phyloP scores from a whole-genome alignment of 805 yeast genomes.

The Wickerhamomyces strasburgensis region DNA sequence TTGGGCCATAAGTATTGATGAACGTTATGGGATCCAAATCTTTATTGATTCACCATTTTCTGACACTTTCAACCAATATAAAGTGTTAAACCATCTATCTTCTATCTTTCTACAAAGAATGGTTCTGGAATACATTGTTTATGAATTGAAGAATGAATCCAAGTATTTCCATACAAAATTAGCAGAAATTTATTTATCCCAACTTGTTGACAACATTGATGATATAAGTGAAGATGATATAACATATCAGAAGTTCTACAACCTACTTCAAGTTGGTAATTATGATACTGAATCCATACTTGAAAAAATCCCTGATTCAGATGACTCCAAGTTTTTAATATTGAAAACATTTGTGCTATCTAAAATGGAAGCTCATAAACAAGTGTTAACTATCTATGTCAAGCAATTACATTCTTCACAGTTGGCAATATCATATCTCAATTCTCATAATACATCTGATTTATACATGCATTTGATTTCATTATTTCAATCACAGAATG shows the following conservation, averaged over 20 bases:
- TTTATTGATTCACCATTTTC: slow-evolving; percentile 63
- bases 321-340: slow-evolving; percentile 22
- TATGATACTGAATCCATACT: slow-evolving; percentile 24
- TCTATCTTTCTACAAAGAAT: slow-evolving; percentile 28
- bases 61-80: slow-evolving; percentile 47
- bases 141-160: slow-evolving; percentile 33
- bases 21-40: slow-evolving; percentile 38
- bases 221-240: slow-evolving; percentile 6
- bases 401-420: slow-evolving; percentile 50
- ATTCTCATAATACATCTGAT: slow-evolving; percentile 31
- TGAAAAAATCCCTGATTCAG: slow-evolving; percentile 24
- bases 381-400: slow-evolving; percentile 58
- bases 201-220: slow-evolving; percentile 20
- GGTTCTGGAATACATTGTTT: slow-evolving; percentile 51
- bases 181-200: slow-evolving; percentile 37
- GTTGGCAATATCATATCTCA: slow-evolving; percentile 46
- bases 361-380: slow-evolving; percentile 54
- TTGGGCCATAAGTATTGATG: slow-evolving; percentile 42
- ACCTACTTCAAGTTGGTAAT: slow-evolving; percentile 29
- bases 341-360: slow-evolving; percentile 55
- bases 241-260: slow-evolving; percentile 30
- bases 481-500: slow-evolving; percentile 31
- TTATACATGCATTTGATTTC: slow-evolving; percentile 38
- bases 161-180: slow-evolving; percentile 39
- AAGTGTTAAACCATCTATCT: slow-evolving; percentile 50